These are phyloP conservation scores for Crotalaria pallida DNA, from an alignment of 306 rosid species.

Conservation along the genomic window DNA sequence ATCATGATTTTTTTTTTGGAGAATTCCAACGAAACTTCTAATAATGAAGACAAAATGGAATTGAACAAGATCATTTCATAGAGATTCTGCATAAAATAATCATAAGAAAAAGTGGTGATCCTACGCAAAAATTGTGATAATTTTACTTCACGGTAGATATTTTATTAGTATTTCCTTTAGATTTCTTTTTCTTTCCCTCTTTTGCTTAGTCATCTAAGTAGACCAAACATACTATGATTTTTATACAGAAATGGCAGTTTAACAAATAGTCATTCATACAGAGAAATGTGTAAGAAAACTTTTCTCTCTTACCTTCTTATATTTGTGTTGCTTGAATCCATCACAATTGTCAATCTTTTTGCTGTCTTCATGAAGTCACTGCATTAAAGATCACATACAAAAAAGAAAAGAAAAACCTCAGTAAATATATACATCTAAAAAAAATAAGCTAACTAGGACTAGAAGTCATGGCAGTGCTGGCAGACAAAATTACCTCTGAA, in stretches of 20 bases:
- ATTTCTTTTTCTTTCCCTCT: too few relatives aligned
- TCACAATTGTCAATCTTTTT: slow-evolving; percentile 67
- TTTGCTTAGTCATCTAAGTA: not conserved
- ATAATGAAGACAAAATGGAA: not conserved
- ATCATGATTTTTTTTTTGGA: not conserved
- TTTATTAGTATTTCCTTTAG: too few relatives aligned
- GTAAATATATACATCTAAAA: not conserved
- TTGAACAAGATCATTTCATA: too few relatives aligned
- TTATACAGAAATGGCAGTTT: not conserved
- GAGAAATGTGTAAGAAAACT: not conserved
- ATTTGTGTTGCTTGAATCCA: slow-evolving; percentile 43
- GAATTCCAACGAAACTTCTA: too few relatives aligned
- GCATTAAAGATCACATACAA: slow-evolving; percentile 31
- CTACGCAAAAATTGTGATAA: too few relatives aligned
- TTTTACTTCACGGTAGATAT: too few relatives aligned
- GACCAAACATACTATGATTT: not conserved
- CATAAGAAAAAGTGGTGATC: too few relatives aligned
- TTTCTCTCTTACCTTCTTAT: slow-evolving; percentile 44
- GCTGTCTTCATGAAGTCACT: slow-evolving; percentile 81
- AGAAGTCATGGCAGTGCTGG: too few relatives aligned
- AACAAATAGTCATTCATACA: not conserved
- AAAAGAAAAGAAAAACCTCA: not conserved
- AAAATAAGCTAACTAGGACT: too few relatives aligned
- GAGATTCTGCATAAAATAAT: too few relatives aligned
- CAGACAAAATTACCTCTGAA: too few relatives aligned